Percentiles rank a stretch among this genome's conserved stretches.
Evolutionary conservation across 202 grass and related monocot species (phyloP).

Genomic region (Elaeis oleifera): DNA sequence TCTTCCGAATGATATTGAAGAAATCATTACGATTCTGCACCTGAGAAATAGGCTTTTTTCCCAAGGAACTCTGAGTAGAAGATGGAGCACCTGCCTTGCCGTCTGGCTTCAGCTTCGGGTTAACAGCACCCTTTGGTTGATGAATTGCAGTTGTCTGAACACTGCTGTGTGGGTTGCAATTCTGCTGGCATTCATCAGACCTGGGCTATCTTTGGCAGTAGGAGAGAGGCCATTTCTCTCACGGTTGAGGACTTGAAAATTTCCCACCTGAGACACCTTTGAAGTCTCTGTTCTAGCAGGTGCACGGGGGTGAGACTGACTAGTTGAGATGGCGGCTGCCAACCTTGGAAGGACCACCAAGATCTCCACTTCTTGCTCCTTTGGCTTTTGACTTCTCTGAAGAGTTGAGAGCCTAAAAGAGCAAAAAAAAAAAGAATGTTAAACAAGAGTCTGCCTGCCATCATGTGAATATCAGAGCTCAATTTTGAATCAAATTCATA

Average conservation of each 20-base stretch:
- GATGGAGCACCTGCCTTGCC: constrained; percentile 25
- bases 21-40: constrained; percentile 46
- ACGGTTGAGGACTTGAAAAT: constrained; percentile 61
- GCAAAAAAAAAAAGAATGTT: no score
- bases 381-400: constrained; percentile 55
- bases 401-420: constrained; percentile 34
- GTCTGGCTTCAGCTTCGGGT: constrained; percentile 32
- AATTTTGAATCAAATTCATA: no score
- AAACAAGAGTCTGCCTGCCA: no score
- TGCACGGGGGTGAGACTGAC: constrained; percentile 31
- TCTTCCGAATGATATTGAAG: constrained; percentile 56
- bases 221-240: constrained; percentile 47
- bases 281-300: constrained; percentile 40
- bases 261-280: constrained; percentile 53
- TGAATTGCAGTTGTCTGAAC: constrained; percentile 37
- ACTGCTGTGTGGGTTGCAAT: constrained; percentile 25
- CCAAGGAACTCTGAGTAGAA: constrained; percentile 26
- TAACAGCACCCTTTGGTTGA: constrained; percentile 31
- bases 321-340: constrained; percentile 30
- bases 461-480: no score
- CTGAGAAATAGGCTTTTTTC: constrained; percentile 37
- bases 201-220: constrained; percentile 39
- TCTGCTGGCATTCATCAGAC: constrained; percentile 10
- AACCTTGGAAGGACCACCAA: constrained; percentile 31
- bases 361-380: constrained; percentile 41